phyloP scores from a whole-genome alignment of 139 green algal genomes.

The Closterium sp. region DNA sequence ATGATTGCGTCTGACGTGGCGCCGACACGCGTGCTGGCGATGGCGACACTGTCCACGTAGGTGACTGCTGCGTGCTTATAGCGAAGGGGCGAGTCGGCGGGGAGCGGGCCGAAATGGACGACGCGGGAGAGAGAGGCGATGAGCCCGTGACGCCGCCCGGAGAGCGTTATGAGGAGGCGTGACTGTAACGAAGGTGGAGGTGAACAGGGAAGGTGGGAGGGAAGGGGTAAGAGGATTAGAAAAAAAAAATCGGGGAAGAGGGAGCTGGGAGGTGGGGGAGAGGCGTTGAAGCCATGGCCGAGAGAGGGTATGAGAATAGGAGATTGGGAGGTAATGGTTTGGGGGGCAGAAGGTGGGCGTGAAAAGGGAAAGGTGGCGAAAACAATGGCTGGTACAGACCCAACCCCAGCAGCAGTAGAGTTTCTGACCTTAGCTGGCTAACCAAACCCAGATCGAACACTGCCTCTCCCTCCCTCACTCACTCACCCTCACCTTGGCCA shows the following conservation, averaged over 20 bases:
- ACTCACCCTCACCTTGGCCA: not conserved
- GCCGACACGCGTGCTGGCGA: not conserved
- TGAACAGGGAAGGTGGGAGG: not conserved
- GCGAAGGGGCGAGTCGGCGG: not conserved
- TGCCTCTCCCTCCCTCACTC: not conserved
- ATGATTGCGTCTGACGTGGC: not conserved
- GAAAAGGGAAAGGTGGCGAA: too few species aligned
- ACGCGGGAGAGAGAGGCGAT: constrained; percentile 8
- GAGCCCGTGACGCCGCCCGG: not conserved
- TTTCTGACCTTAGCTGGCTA: not conserved
- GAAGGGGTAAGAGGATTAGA: not conserved
- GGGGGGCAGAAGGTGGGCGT: too few species aligned
- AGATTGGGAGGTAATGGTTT: too few species aligned
- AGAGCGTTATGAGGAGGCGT: not conserved
- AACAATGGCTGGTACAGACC: too few species aligned
- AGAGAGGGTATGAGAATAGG: too few species aligned
- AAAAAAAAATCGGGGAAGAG: too few species aligned
- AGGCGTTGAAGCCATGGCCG: too few species aligned
- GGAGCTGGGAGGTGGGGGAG: too few species aligned
- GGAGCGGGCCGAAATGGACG: not conserved
- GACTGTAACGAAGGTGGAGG: not conserved
- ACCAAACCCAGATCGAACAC: not conserved
- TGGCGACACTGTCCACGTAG: not conserved
- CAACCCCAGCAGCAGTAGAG: not conserved
- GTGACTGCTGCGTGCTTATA: not conserved